Conservation (phyloP, 352 stramenopile genomes). For the Globisporangium spiculum region DNA sequence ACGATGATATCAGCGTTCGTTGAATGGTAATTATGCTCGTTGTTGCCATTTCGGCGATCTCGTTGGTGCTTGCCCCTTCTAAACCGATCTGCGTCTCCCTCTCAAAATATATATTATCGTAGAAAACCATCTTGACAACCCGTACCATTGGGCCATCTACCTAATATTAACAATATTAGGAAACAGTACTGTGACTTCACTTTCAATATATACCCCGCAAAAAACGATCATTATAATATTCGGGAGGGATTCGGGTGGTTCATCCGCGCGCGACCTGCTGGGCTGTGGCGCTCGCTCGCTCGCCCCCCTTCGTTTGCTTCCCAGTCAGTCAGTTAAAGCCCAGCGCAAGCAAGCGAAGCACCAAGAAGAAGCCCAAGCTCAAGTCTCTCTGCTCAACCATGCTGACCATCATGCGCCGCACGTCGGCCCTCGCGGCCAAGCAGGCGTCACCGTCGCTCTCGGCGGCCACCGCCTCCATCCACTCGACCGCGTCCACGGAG, state of each 20-base stretch:
- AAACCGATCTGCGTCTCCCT: background rate
- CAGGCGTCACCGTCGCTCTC: constrained; percentile 3
- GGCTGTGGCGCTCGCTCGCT: constrained; percentile 6
- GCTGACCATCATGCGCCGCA: constrained; percentile 40
- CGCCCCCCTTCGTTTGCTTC: constrained; percentile 6
- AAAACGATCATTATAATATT: background rate
- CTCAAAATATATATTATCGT: background rate
- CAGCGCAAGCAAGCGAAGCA: background rate
- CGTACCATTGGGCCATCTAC: background rate
- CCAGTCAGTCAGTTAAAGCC: constrained; percentile 13
- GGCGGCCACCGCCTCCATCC: constrained; percentile 22
- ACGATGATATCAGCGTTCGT: too few relatives aligned
- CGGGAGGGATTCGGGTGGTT: constrained; percentile 11
- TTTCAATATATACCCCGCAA: background rate
- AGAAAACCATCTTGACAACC: background rate
- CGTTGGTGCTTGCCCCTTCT: background rate
- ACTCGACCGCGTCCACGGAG: constrained; percentile 27
- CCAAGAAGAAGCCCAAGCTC: constrained; percentile 2
- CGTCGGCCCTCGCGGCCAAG: constrained; percentile 25
- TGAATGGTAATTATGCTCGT: background rate
- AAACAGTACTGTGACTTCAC: background rate
- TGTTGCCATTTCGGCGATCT: constrained; percentile 5
- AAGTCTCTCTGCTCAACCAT: constrained; percentile 16
- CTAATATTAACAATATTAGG: fast-evolving
- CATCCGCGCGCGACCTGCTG: background rate